phyloP scores from a whole-genome alignment of 345 rosid species.

The Linum trigynum region DNA sequence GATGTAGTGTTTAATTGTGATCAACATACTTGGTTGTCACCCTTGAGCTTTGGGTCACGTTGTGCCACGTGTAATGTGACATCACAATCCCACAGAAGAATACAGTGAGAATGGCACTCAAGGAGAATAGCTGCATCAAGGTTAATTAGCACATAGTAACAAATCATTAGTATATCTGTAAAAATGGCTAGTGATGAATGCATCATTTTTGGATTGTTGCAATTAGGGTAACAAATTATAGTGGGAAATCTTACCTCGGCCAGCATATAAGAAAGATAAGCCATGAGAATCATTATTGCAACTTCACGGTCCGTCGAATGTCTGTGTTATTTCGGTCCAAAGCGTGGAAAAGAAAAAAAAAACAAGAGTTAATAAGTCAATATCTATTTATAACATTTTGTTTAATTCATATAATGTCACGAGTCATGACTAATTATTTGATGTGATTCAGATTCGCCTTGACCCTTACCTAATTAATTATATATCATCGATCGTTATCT shows the following conservation, averaged over 20 bases:
- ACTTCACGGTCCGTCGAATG: slow-evolving; percentile 93
- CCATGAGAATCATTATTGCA: slow-evolving; percentile 94
- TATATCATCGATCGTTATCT: no score
- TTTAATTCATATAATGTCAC: no score
- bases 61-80: slow-evolving; percentile 99
- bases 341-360: neutral
- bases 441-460: no score
- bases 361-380: neutral
- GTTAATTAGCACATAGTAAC: neutral
- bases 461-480: no score
- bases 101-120: slow-evolving; percentile 87
- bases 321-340: slow-evolving; percentile 25
- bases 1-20: no score
- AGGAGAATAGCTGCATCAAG: slow-evolving; percentile 55
- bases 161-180: no score
- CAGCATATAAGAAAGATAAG: slow-evolving; percentile 84
- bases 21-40: slow-evolving; percentile 72
- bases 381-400: neutral
- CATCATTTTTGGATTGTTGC: no score
- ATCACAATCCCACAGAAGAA: slow-evolving; percentile 95
- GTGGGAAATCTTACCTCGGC: slow-evolving; percentile 56
- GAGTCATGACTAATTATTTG: no score
- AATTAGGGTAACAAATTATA: neutral
- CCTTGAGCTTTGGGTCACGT: slow-evolving; percentile 81
- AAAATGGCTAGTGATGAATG: no score